Base-by-base conservation (phyloP, 139 green algal species). In the Chlamydomonas sp. region DNA sequence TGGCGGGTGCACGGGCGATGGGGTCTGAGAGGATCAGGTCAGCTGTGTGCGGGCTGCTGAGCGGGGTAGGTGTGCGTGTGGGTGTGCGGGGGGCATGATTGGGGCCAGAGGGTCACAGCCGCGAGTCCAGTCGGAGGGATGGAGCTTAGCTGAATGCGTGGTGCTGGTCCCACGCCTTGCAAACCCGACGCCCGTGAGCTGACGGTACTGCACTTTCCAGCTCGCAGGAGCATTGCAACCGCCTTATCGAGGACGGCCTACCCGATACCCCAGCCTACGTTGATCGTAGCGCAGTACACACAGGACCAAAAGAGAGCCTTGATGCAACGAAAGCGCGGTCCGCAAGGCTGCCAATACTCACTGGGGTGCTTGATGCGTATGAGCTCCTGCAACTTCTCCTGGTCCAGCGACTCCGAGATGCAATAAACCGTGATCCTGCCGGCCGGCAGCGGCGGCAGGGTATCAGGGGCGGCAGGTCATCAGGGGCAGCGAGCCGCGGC, bases 371-470 rank as follows among this genome's bases (percentile, higher is more conserved):
- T 81, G 63, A 81, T 88, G 5, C 83, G 83, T 7, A 88, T 66
- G 31, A 76, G 73, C 8, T 3, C 8, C 66, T 88, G 83, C 59
- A 92, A 78, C 49, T 91, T 87, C 14, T 68, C 64, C 2, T 64
- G 64, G 78, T 96, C 93, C 4, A 96, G 31, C 7, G 61, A 86
- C 71, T 96, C 94, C 4, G 92, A 91, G 12, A 95, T 80, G 84
- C 94, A 96, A 89, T 96, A 96, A 7, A 94, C 88, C 5, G 92
- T 95, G 59, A 96, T 95, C 64, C 94, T 88, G 71, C 3, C 4
- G 20, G 71, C 5, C 14, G 10, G 16, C 15, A 31, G 16, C 16
- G 16, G 71, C 10, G 16, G 14, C 71, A 9, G 14, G 71, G 16
- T 10, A n/a, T n/a, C 14, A n/a, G 71, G 71, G 7, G 7, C 57